Conservation (phyloP, 352 stramenopile genomes). For the Thraustochytrium sp. region DNA sequence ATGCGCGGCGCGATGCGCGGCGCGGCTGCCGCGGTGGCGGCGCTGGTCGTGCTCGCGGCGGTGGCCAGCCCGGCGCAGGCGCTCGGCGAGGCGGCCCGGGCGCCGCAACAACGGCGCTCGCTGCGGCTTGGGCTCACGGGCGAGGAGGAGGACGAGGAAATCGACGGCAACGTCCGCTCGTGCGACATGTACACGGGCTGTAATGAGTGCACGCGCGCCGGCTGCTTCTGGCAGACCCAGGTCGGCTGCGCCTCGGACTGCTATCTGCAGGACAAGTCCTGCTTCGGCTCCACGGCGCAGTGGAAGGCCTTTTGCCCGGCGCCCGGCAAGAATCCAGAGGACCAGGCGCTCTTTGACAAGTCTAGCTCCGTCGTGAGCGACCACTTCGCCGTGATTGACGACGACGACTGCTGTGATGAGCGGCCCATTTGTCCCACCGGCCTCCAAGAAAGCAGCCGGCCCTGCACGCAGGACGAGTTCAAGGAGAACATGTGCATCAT, state of each 20-base stretch:
- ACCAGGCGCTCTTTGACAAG: not conserved
- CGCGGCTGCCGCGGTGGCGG: too few relatives aligned
- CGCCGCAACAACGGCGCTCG: not conserved
- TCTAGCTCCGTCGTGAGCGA: not conserved
- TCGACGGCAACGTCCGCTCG: not conserved
- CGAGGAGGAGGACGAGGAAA: not conserved
- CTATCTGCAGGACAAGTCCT: not conserved
- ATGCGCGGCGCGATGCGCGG: too few relatives aligned
- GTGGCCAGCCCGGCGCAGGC: too few relatives aligned
- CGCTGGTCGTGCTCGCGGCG: too few relatives aligned
- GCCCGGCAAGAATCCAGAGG: not conserved
- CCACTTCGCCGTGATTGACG: not conserved
- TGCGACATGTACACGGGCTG: not conserved
- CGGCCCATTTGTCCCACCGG: not conserved
- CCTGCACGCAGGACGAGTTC: not conserved
- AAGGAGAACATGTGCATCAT: not conserved
- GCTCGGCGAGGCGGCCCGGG: too few relatives aligned
- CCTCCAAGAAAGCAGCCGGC: not conserved
- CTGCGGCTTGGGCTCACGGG: not conserved
- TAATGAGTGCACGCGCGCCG: not conserved
- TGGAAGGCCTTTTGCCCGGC: not conserved
- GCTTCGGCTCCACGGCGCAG: not conserved
- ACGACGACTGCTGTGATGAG: not conserved
- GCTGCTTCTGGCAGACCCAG: slow-evolving; percentile 5
- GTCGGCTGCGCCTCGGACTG: not conserved